Conservation (phyloP, 2,329 filamentous ascomycete species). For the Trichoderma hamatum region DNA sequence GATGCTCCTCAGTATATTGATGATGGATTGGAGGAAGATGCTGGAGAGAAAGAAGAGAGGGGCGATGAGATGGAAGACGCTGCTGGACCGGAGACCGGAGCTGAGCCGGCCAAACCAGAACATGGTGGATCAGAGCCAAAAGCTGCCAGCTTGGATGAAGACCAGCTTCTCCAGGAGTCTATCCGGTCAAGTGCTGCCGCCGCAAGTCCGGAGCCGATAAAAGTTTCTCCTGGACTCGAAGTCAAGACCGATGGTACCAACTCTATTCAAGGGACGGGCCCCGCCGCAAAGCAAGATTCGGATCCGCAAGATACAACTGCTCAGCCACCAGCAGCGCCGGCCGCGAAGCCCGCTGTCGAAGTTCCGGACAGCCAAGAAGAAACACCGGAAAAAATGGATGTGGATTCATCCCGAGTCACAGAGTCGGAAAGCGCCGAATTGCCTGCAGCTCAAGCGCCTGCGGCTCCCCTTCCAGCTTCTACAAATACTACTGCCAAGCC, state of each 20-base stretch:
- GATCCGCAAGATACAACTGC: neutral
- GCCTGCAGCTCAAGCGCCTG: constrained; percentile 9
- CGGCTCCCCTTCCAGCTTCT: constrained; percentile 20
- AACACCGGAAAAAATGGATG: constrained; percentile 40
- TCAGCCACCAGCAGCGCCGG: neutral
- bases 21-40: constrained; percentile 17
- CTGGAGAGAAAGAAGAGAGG: constrained; percentile 46
- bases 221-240: neutral
- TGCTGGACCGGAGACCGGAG: neutral
- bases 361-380: constrained; percentile 44
- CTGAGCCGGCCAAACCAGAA: constrained; percentile 32
- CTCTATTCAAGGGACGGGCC: constrained; percentile 15
- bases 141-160: constrained; percentile 41
- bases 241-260: constrained; percentile 13
- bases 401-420: constrained; percentile 38
- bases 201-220: constrained; percentile 27
- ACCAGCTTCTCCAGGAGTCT: constrained; percentile 50
- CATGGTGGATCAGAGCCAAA: constrained; percentile 11
- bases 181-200: constrained; percentile 38
- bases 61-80: constrained; percentile 32
- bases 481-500: constrained; percentile 23
- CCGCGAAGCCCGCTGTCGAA: constrained; percentile 38
- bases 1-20: constrained; percentile 62
- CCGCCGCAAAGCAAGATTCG: neutral
- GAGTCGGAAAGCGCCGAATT: constrained; percentile 28